A percentile compares a stretch with the other conserved stretches of the same genome.
Evolutionary conservation across 306 rosid genomes (phyloP).

Genomic region (Astragalus glycyphyllos): DNA sequence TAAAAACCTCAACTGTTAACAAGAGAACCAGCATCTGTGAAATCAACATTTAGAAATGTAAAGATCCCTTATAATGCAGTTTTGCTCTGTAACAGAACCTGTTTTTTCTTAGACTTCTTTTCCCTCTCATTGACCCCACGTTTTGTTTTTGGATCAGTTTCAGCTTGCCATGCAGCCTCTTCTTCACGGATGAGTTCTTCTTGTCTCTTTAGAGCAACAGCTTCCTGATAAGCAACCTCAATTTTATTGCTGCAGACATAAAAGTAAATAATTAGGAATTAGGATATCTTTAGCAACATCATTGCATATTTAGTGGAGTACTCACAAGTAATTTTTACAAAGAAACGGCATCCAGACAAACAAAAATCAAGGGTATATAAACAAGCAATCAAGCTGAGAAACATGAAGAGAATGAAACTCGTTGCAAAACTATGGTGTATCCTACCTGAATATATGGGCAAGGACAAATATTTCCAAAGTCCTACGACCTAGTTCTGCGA

Average conservation of each 20-base stretch:
- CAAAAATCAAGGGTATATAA: conserved; percentile 11
- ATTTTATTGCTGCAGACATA: conserved; percentile 81
- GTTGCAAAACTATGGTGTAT: conserved; percentile 2
- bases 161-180: conserved; percentile 98
- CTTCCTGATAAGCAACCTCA: conserved; percentile 99
- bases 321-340: conserved; percentile 6
- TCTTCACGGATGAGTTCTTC: conserved; percentile 99
- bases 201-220: conserved; percentile 97
- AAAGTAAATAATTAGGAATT: conserved; percentile 39
- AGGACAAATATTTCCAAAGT: conserved; percentile 99
- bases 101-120: conserved; percentile 90
- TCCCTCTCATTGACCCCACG: conserved; percentile 84
- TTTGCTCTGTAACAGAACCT: conserved; percentile 53
- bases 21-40: conserved; percentile 25
- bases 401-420: conserved; percentile 25
- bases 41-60: conserved; percentile 27
- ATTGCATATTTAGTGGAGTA: conserved; percentile 10
- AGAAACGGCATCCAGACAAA: conserved; percentile 12
- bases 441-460: conserved; percentile 90
- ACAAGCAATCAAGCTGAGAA: conserved; percentile 33
- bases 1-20: neutral
- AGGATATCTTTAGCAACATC: conserved; percentile 22
- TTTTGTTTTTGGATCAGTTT: conserved; percentile 83
- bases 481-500: conserved; percentile 95
- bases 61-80: conserved; percentile 9